Conservation (phyloP, 2,329 filamentous ascomycete species). For the Cercospora janseana region DNA sequence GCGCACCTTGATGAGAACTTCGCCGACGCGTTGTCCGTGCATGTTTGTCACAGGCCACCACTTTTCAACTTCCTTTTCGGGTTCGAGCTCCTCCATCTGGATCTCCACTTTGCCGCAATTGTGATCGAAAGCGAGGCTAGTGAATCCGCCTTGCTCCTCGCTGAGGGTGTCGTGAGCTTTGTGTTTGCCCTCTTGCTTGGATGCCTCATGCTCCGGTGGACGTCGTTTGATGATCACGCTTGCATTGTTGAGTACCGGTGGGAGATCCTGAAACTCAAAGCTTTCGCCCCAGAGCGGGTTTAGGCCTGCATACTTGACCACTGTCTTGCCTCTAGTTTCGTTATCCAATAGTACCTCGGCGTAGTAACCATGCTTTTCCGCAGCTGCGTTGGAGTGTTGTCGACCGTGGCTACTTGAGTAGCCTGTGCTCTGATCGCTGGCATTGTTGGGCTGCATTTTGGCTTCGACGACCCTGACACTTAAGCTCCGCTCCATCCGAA, state of each 20-base stretch:
- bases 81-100: conserved; percentile 72
- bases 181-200: conserved; percentile 40
- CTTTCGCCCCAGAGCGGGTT: conserved; percentile 82
- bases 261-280: conserved; percentile 72
- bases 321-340: conserved; percentile 73
- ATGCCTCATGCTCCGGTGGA: conserved; percentile 37
- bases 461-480: conserved; percentile 62
- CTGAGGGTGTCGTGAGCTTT: conserved; percentile 42
- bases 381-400: conserved; percentile 18
- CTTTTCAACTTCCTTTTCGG: conserved; percentile 75
- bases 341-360: conserved; percentile 78
- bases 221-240: conserved; percentile 69
- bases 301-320: conserved; percentile 66
- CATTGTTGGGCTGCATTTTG: conserved; percentile 48
- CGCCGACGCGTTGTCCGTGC: conserved; percentile 72
- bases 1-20: conserved; percentile 77
- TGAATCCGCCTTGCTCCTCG: conserved; percentile 43
- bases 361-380: conserved; percentile 64
- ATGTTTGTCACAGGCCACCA: conserved; percentile 81
- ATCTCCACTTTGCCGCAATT: conserved; percentile 75
- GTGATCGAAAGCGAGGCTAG: conserved; percentile 49
- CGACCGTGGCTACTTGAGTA: conserved; percentile 20
- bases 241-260: conserved; percentile 65
- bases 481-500: conserved; percentile 63
- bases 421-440: conserved; percentile 25